These are phyloP conservation scores for Mallotus japonicus DNA, from an alignment of 441 rosid species.

Conservation along the genomic window DNA sequence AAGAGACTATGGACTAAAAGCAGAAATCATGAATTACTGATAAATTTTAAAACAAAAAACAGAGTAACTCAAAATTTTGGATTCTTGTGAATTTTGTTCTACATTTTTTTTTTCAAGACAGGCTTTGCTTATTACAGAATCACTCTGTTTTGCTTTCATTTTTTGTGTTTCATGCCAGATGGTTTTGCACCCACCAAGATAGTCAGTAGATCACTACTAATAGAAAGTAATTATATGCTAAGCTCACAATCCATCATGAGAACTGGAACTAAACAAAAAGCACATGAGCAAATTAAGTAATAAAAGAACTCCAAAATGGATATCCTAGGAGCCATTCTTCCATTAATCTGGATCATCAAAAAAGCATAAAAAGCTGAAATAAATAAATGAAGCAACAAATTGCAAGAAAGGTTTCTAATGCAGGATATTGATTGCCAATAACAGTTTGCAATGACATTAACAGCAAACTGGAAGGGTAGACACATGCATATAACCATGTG, in stretches of 20 bases:
- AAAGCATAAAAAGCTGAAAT: conserved; percentile 12
- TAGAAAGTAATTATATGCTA: background rate
- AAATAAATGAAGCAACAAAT: background rate
- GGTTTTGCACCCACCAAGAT: background rate
- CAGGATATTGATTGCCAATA: background rate
- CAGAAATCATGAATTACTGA: background rate
- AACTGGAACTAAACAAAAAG: background rate
- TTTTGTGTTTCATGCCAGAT: background rate
- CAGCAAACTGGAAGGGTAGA: background rate
- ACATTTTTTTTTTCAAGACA: background rate
- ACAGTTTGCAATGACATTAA: background rate
- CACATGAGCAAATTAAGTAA: too few species aligned
- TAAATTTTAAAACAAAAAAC: background rate
- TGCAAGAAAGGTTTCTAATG: background rate
- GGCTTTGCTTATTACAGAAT: background rate
- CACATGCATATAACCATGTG: background rate
- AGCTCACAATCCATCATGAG: background rate
- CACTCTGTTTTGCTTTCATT: background rate
- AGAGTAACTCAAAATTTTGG: background rate
- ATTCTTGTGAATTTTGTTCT: background rate
- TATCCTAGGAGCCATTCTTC: conserved; percentile 94
- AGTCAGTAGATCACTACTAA: background rate
- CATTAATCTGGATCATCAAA: conserved; percentile 70
- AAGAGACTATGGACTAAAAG: background rate
- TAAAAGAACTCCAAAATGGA: background rate